A percentile compares a stretch with the other conserved stretches of the same genome.
Conservation (phyloP, 2,329 filamentous ascomycete genomes). For the Aspergillus bombycis region DNA sequence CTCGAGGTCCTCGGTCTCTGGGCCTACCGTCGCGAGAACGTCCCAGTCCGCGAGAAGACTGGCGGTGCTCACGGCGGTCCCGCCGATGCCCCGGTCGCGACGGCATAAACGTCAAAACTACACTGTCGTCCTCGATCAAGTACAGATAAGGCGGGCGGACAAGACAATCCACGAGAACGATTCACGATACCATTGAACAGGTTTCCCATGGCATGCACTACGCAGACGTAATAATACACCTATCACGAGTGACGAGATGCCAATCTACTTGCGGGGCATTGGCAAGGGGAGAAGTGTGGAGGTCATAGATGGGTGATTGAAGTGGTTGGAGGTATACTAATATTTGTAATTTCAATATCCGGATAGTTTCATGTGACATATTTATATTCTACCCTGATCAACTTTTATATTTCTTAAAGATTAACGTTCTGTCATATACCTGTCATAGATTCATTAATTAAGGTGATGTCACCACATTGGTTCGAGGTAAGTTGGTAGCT, state of each 20-base stretch:
- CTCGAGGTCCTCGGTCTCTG: slow-evolving; percentile 42
- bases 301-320: neutral
- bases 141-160: neutral
- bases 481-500: too few relatives aligned
- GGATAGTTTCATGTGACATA: slow-evolving; percentile 1
- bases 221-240: slow-evolving; percentile 3
- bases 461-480: too few relatives aligned
- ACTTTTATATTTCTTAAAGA: too few relatives aligned
- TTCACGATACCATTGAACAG: slow-evolving; percentile 1
- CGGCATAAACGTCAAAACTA: slow-evolving; percentile 1
- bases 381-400: neutral
- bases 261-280: neutral
- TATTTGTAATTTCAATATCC: slow-evolving; percentile 6
- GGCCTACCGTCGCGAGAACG: slow-evolving; percentile 32
- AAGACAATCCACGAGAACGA: neutral
- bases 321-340: neutral
- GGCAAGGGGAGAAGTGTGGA: neutral
- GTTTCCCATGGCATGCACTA: neutral
- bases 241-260: neutral
- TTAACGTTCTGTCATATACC: too few relatives aligned
- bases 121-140: neutral
- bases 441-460: too few relatives aligned
- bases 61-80: slow-evolving; percentile 23
- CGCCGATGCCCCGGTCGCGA: slow-evolving; percentile 16
- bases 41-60: slow-evolving; percentile 29